A percentile compares a stretch with the other conserved stretches of the same genome.
phyloP scores from a whole-genome alignment of 1,139 yeast species.

The Geotrichum phurueaensis region DNA sequence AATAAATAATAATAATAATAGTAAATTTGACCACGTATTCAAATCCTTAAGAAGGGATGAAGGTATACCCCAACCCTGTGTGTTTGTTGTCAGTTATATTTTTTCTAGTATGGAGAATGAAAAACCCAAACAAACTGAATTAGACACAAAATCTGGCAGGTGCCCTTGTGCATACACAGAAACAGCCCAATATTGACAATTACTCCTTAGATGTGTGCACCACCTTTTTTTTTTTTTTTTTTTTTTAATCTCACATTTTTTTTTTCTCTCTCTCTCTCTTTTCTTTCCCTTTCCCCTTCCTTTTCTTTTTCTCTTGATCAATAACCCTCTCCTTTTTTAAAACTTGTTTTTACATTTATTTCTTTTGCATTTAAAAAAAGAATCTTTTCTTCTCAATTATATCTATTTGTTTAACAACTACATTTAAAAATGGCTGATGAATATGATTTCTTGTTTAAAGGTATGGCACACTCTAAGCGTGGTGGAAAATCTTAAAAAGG shows the following conservation, averaged over 20 bases:
- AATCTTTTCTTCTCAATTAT: neutral
- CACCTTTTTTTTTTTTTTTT: neutral
- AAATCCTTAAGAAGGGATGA: neutral
- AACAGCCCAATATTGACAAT: neutral
- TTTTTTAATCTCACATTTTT: too few relatives aligned
- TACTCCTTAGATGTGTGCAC: neutral
- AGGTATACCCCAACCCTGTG: neutral
- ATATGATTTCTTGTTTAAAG: constrained; percentile 91
- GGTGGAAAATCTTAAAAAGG: neutral
- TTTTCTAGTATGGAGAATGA: neutral
- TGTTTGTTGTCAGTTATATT: neutral
- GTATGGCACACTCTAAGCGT: constrained; percentile 33
- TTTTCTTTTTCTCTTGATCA: neutral
- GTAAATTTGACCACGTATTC: neutral
- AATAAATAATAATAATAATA: too few relatives aligned
- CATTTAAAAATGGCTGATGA: constrained; percentile 49
- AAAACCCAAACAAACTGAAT: too few relatives aligned
- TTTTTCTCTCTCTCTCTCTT: neutral
- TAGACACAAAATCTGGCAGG: neutral
- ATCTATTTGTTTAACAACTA: neutral
- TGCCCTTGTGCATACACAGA: neutral
- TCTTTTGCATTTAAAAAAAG: neutral
- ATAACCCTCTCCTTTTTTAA: neutral
- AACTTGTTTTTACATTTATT: neutral
- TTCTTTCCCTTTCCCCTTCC: neutral